Evolutionary conservation across 2,329 filamentous ascomycete genomes (phyloP), one percentile per base, ranked within the genome.

Genomic region (Pyrenophora tritici-repentis): DNA sequence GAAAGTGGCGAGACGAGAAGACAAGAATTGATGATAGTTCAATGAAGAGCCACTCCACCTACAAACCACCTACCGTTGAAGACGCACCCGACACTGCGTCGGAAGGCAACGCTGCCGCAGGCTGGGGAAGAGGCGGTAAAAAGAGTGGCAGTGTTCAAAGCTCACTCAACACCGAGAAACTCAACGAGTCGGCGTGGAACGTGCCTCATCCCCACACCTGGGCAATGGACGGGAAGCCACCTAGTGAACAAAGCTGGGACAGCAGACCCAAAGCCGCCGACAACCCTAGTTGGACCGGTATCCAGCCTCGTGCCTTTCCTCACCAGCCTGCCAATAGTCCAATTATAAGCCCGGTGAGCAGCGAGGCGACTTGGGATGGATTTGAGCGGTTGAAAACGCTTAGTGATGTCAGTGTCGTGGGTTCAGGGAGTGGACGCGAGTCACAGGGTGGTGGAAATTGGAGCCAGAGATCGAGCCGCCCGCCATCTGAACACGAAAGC

Each of bases 61-160:
- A 71, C 52, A 51, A 47, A 22, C 18, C 56, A 1, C 64, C 63
- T 12, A 63, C 61, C 4, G 60, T 70, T 1, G 59, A 67, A 46
- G 61, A 63, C 7, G 61, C 44, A 6, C 38, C 47, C 3, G 53
- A 56, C 12, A 51, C 53, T 7, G 49, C 59, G 10, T 50, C 46
- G 2, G 52, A 53, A n/a, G 52, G 18, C 10, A 42, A 17, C 36
- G 24, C 8, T 40, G 32, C 22, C 13, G 36, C 8, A 18, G 34
- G 17, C 12, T 29, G 26, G 26, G 36, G 34, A 10, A 14, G 33
- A 22, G 35, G 26, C 12, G 46, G 60, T 10, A 29, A 29, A 29
- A 29, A 29, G 52, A 50, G 32, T 20, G 48, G 40, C 7, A 40
- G 36, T 22, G 22, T 31, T 12, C 40, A 53, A 16, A 44, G 42